A percentile compares a stretch with the other conserved stretches of the same genome.
Conservation (phyloP, 805 yeast genomes). For the Jamesozyma hellenica region DNA sequence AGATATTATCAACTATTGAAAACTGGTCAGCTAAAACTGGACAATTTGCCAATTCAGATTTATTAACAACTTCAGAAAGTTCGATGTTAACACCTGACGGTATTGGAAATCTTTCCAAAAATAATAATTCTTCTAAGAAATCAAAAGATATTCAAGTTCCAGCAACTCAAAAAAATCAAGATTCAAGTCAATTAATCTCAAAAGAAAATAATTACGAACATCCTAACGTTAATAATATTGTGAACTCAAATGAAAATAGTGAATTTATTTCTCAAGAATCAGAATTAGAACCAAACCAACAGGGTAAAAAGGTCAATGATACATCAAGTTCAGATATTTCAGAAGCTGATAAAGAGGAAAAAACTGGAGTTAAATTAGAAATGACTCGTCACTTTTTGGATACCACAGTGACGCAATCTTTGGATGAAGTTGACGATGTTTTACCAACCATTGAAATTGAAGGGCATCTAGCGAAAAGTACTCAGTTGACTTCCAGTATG, state of each 20-base stretch:
- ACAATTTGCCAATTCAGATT: not conserved
- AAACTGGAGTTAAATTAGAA: too few relatives aligned
- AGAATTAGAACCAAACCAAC: too few relatives aligned
- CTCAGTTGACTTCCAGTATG: not conserved
- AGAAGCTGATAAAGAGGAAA: too few relatives aligned
- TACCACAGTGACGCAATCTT: not conserved
- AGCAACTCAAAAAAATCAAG: slow-evolving; percentile 7
- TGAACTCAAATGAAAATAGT: not conserved
- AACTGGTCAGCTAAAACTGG: not conserved
- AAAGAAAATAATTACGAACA: too few relatives aligned
- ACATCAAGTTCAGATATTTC: too few relatives aligned
- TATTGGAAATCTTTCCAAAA: not conserved
- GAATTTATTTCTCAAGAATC: not conserved
- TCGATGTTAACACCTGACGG: not conserved
- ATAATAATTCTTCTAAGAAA: not conserved
- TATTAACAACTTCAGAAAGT: not conserved
- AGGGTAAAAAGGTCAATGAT: too few relatives aligned
- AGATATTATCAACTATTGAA: not conserved
- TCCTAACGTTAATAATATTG: not conserved
- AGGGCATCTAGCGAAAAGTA: slow-evolving; percentile 1
- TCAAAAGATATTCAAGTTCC: slow-evolving; percentile 7
- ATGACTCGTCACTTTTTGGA: too few relatives aligned
- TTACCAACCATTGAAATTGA: not conserved
- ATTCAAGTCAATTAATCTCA: too few relatives aligned
- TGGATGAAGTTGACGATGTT: slow-evolving; percentile 1